Base-by-base conservation (phyloP, 768 basidiomycete genomes). In the Cyathus striatus region DNA sequence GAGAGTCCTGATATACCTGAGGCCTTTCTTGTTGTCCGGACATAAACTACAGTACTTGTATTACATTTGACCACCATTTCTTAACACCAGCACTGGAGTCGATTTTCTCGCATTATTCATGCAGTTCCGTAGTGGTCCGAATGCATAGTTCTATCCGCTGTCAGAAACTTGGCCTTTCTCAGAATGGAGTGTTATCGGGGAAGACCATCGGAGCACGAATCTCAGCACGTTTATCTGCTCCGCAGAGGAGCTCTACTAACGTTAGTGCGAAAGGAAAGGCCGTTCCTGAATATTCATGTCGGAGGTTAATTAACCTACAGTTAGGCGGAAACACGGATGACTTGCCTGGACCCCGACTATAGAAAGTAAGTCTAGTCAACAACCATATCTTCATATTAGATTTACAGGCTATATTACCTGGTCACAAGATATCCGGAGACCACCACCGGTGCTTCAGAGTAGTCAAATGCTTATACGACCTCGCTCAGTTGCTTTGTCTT, bases 181-280 rank as follows among this genome's bases (percentile, higher is more conserved):
- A 65, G 45, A 57, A 78, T 21, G 68, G 73, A 3, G 75, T 76
- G 10, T 70, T 64, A 3, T 59, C 36, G 9, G 86, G 86, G 52
- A 91, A 90, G 10, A 82, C 65, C 86, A 90, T 88, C 1, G 84
- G 84, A 1, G 53, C 72, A 5, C 66, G 61, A 6, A 90, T 74
- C 49, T 86, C 78, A 16, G 69, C 69, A 4, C 83, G 66, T 59
- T 78, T 86, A 27, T 72, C 73, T 12, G 65, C 49, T 3, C 89
- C 89, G 46, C 78, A 81, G 2, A 90, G 69, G 16, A 78, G 53
- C 54, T 87, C 85, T 6, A 89, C 80, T 24, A 91, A 61, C n/a
- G 80, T 81, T 42, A 90, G 66, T 2, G 85, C 85, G 49, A 91
- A 90, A 2, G 80, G 78, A 54, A 91, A 90, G 0, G 79, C 65